Evolutionary conservation across 306 rosid genomes (phyloP).

Genomic region (Trifolium pratense): DNA sequence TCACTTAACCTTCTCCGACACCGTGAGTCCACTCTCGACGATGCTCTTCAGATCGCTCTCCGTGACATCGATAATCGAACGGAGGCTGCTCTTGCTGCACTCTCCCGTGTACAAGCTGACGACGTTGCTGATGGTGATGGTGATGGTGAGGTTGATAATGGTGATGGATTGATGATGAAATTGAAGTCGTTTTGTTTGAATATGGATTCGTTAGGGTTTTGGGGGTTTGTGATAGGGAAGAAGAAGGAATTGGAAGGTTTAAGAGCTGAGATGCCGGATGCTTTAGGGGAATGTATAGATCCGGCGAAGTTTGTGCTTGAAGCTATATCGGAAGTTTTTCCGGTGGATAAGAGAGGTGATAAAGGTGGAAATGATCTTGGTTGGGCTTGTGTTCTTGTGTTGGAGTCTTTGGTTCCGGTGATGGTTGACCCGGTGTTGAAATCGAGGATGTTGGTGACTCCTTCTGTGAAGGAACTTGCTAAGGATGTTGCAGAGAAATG

Average conservation of each 20-base stretch:
- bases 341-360: slow-evolving; percentile 78
- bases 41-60: slow-evolving; percentile 75
- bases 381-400: slow-evolving; percentile 92
- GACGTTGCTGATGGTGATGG: background rate
- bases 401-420: slow-evolving; percentile 83
- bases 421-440: slow-evolving; percentile 82
- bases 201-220: slow-evolving; percentile 79
- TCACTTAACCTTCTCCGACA: slow-evolving; percentile 72
- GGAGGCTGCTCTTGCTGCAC: slow-evolving; percentile 57
- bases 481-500: slow-evolving; percentile 83
- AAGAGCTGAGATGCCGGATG: slow-evolving; percentile 72
- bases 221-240: slow-evolving; percentile 74
- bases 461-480: slow-evolving; percentile 70
- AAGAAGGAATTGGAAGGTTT: slow-evolving; percentile 85
- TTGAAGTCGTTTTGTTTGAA: slow-evolving; percentile 68
- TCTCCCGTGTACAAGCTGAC: background rate
- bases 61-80: slow-evolving; percentile 64
- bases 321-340: slow-evolving; percentile 90
- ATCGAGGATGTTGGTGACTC: slow-evolving; percentile 85
- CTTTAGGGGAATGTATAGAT: slow-evolving; percentile 78
- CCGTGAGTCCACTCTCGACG: slow-evolving; percentile 77
- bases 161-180: slow-evolving; percentile 62
- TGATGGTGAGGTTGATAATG: slow-evolving; percentile 72
- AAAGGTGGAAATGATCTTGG: slow-evolving; percentile 76
- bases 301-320: slow-evolving; percentile 89